phyloP scores from a whole-genome alignment of 2,329 filamentous ascomycete genomes.

The Trichoderma guizhouense region DNA sequence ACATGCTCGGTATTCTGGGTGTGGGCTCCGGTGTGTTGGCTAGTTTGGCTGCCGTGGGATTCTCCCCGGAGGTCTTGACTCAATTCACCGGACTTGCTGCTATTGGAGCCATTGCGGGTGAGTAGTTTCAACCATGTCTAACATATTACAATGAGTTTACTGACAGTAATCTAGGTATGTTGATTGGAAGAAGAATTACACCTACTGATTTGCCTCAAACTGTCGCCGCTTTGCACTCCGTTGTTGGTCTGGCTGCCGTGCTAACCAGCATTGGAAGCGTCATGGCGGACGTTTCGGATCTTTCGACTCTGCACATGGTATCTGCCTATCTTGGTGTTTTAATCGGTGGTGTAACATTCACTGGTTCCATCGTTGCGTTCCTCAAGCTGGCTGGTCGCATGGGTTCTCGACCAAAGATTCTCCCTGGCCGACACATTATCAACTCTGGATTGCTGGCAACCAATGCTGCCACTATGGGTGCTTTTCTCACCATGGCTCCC shows the following conservation, averaged over 20 bases:
- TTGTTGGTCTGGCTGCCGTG: slow-evolving; percentile 84
- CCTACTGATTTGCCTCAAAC: slow-evolving; percentile 86
- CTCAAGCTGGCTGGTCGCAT: slow-evolving; percentile 80
- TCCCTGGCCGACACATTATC: slow-evolving; percentile 72
- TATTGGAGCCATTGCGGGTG: slow-evolving; percentile 63
- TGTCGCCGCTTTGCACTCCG: slow-evolving; percentile 83
- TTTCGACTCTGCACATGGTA: slow-evolving; percentile 77
- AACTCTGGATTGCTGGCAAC: slow-evolving; percentile 72
- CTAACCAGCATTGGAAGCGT: slow-evolving; percentile 86
- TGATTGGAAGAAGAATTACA: slow-evolving; percentile 83
- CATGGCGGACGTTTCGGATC: slow-evolving; percentile 66
- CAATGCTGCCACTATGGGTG: slow-evolving; percentile 79
- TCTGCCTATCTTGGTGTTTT: slow-evolving; percentile 83
- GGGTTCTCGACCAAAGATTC: slow-evolving; percentile 69
- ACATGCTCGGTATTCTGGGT: slow-evolving; percentile 81
- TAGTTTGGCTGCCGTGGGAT: slow-evolving; percentile 76
- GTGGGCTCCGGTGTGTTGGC: slow-evolving; percentile 80
- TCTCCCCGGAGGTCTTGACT: slow-evolving; percentile 71
- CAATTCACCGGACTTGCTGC: slow-evolving; percentile 78
- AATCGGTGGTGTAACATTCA: slow-evolving; percentile 86
- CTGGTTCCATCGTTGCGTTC: slow-evolving; percentile 85
- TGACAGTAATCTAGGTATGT: slow-evolving; percentile 47
- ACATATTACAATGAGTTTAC: background rate
- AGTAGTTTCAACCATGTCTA: background rate
- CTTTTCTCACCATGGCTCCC: slow-evolving; percentile 77